A percentile compares a stretch with the other conserved stretches of the same genome.
Evolutionary conservation across 179 eudicot species (phyloP).

Genomic region (Corrigiola litoralis): DNA sequence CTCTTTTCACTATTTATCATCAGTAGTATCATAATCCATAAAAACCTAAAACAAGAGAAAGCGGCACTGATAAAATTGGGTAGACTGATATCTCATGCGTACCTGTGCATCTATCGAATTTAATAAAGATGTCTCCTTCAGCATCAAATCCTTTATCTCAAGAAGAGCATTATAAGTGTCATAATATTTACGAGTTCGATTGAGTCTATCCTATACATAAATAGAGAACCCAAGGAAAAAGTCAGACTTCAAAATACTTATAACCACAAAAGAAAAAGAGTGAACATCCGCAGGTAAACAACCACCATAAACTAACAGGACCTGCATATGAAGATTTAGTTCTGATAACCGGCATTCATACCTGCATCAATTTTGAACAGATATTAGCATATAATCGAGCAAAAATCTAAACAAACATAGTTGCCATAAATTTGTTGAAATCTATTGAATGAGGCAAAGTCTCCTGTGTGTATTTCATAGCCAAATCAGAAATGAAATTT

Average conservation of each 20-base stretch:
- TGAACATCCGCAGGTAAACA: conserved; percentile 2
- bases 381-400: too few species aligned
- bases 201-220: conserved; percentile 46
- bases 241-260: background rate
- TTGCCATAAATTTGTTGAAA: too few species aligned
- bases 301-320: conserved; percentile 11
- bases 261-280: background rate
- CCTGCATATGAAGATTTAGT: conserved; percentile 60
- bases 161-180: conserved; percentile 63
- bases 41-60: background rate
- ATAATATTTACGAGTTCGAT: conserved; percentile 58
- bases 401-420: too few species aligned
- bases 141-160: conserved; percentile 73
- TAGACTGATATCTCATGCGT: background rate
- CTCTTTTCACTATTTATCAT: too few species aligned
- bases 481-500: too few species aligned
- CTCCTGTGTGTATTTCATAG: too few species aligned
- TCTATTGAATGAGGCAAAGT: too few species aligned
- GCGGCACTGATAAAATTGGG: background rate
- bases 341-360: conserved; percentile 68
- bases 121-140: conserved; percentile 67
- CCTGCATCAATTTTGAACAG: too few species aligned
- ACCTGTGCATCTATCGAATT: conserved; percentile 73
- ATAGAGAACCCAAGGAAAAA: background rate
- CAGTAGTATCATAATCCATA: too few species aligned